phyloP scores from a whole-genome alignment of 1,139 yeast species.

The Debaryomycetaceae sp. region DNA sequence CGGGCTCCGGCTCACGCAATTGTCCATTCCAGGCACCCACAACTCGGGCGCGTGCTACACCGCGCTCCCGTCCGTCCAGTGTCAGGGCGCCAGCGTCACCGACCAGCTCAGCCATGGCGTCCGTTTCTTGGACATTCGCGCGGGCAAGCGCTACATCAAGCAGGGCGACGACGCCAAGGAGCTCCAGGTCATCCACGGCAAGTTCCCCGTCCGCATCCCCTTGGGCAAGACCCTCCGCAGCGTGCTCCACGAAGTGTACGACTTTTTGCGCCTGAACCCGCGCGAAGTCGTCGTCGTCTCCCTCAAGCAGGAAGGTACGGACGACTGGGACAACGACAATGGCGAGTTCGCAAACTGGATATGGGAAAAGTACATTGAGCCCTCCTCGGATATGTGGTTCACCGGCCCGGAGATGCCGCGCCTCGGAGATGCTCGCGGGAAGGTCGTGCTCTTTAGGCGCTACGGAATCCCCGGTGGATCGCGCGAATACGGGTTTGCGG shows the following conservation, averaged over 20 bases:
- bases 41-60: slow-evolving; percentile 66
- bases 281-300: slow-evolving; percentile 61
- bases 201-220: slow-evolving; percentile 60
- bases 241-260: slow-evolving; percentile 46
- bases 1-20: slow-evolving; percentile 37
- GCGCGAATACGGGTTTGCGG: slow-evolving; percentile 52
- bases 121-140: slow-evolving; percentile 60
- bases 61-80: slow-evolving; percentile 72
- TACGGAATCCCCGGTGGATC: slow-evolving; percentile 46
- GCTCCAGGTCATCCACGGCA: slow-evolving; percentile 64
- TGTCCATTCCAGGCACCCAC: slow-evolving; percentile 74
- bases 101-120: slow-evolving; percentile 65
- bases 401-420: slow-evolving; percentile 46
- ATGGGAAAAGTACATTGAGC: slow-evolving; percentile 48
- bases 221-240: slow-evolving; percentile 41
- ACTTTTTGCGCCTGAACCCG: slow-evolving; percentile 39
- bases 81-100: slow-evolving; percentile 54
- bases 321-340: slow-evolving; percentile 48
- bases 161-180: slow-evolving; percentile 40
- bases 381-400: slow-evolving; percentile 49
- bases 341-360: slow-evolving; percentile 60
- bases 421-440: slow-evolving; percentile 57
- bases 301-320: slow-evolving; percentile 64
- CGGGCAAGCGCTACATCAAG: slow-evolving; percentile 46
- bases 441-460: slow-evolving; percentile 56